phyloP scores from a whole-genome alignment of 148 eudicot species.

The Vaccinium corymbosum region DNA sequence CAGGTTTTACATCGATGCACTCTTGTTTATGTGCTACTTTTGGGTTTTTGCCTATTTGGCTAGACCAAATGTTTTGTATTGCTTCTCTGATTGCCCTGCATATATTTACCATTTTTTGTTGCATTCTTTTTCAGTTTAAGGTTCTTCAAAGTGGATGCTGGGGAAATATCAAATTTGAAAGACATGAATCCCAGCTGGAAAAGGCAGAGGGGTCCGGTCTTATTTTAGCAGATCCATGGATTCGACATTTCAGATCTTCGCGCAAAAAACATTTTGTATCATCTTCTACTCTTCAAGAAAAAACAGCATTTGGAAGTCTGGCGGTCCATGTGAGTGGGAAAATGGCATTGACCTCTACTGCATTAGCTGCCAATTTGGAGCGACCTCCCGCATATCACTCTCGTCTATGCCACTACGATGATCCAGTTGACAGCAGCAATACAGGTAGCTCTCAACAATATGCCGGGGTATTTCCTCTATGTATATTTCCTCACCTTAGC shows the following conservation, averaged over 20 bases:
- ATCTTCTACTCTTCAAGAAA: conserved; percentile 21
- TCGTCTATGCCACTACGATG: conserved; percentile 23
- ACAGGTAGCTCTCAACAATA: conserved; percentile 38
- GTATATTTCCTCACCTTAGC: neutral
- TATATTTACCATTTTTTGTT: conserved; percentile 1
- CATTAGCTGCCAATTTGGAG: conserved; percentile 16
- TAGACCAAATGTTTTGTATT: neutral
- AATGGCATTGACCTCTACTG: conserved; percentile 22
- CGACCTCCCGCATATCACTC: conserved; percentile 28
- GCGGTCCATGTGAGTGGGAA: conserved; percentile 17
- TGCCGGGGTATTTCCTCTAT: neutral
- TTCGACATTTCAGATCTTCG: conserved; percentile 47
- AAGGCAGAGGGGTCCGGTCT: conserved; percentile 26
- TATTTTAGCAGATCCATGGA: conserved; percentile 52
- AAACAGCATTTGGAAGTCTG: conserved; percentile 23
- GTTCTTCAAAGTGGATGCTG: conserved; percentile 55
- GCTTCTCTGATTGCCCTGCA: neutral
- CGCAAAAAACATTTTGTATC: conserved; percentile 21
- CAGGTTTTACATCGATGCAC: conserved; percentile 41
- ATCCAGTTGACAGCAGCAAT: conserved; percentile 34
- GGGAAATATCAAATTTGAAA: conserved; percentile 39
- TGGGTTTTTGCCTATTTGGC: neutral
- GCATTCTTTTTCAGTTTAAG: conserved; percentile 41
- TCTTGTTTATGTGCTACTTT: neutral
- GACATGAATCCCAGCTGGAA: conserved; percentile 32